A percentile compares a stretch with the other conserved stretches of the same genome.
Conservation (phyloP, 2,329 filamentous ascomycete genomes). For the Neonectria neomacrospora region DNA sequence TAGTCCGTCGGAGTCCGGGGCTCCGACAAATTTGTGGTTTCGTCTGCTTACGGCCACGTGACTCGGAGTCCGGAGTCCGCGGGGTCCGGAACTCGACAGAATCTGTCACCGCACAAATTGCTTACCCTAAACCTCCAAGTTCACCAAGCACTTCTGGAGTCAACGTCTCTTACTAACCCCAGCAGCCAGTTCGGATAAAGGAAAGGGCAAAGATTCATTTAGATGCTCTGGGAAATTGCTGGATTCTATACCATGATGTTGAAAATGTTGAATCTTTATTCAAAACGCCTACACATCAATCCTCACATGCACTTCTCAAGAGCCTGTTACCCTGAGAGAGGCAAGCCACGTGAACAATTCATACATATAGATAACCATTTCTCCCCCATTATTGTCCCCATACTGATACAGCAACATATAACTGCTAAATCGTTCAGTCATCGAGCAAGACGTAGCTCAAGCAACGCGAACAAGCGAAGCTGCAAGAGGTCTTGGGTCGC, state of each 20-base stretch:
- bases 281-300: too few relatives aligned
- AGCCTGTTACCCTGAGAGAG: too few relatives aligned
- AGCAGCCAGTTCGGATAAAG: not conserved
- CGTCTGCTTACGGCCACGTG: not conserved
- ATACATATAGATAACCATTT: too few relatives aligned
- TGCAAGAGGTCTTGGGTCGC: too few relatives aligned
- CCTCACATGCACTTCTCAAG: too few relatives aligned
- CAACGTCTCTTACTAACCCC: not conserved
- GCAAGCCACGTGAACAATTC: too few relatives aligned
- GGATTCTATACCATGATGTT: not conserved
- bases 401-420: too few relatives aligned
- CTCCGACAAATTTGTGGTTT: not conserved
- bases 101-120: not conserved
- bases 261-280: too few relatives aligned
- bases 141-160: constrained; percentile 5
- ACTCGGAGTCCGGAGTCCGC: not conserved
- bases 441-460: too few relatives aligned
- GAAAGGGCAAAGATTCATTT: not conserved
- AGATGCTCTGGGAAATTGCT: not conserved
- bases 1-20: not conserved
- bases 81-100: not conserved
- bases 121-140: not conserved
- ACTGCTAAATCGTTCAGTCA: too few relatives aligned
- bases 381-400: too few relatives aligned
- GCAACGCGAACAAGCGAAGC: too few relatives aligned